Conservation (phyloP, 768 basidiomycete genomes). For the Agaricus subrufescens region DNA sequence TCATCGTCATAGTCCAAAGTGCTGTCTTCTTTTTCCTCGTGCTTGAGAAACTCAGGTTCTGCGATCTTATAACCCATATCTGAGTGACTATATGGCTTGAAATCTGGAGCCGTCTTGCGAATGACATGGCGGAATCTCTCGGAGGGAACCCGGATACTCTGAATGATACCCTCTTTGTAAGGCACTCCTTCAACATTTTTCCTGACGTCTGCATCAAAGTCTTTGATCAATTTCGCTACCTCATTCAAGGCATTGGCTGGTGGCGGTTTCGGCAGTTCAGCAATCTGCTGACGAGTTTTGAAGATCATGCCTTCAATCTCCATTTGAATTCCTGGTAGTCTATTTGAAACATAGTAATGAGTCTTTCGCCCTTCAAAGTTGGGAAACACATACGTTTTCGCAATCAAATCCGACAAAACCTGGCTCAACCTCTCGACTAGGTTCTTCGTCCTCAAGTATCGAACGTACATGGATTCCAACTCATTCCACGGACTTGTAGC, state of each 20-base stretch:
- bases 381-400: conserved; percentile 41
- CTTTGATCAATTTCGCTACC: conserved; percentile 40
- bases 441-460: conserved; percentile 46
- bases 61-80: conserved; percentile 9
- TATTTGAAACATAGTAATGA: conserved; percentile 21
- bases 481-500: conserved; percentile 48
- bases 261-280: conserved; percentile 42
- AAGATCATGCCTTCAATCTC: conserved; percentile 47
- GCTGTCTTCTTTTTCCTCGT: conserved; percentile 7
- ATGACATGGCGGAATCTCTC: conserved; percentile 44
- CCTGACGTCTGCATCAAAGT: conserved; percentile 42
- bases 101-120: conserved; percentile 50
- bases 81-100: conserved; percentile 40
- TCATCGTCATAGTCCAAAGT: not conserved
- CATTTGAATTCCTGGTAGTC: conserved; percentile 58
- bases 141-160: conserved; percentile 47
- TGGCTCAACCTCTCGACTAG: conserved; percentile 54
- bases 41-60: conserved; percentile 16
- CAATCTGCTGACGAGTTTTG: conserved; percentile 27
- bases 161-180: conserved; percentile 46
- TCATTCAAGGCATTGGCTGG: conserved; percentile 55
- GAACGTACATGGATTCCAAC: conserved; percentile 44
- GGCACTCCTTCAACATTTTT: conserved; percentile 50
- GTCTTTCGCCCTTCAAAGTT: not conserved
- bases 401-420: conserved; percentile 59